phyloP scores from a whole-genome alignment of 495 filamentous ascomycete genomes.

The Pyronema domesticum region DNA sequence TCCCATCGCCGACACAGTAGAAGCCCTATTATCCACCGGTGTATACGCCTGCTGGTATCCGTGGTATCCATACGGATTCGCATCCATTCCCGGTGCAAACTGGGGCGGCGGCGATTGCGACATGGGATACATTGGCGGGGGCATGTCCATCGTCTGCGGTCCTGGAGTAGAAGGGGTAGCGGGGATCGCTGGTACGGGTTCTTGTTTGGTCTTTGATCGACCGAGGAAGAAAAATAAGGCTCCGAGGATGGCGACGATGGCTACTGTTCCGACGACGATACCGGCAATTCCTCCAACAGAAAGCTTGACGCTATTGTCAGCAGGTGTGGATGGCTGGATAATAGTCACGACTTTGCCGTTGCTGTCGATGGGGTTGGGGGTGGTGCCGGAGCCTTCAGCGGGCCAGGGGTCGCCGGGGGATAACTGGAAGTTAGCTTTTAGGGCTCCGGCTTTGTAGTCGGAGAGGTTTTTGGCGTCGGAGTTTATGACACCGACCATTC shows the following conservation, averaged over 20 bases:
- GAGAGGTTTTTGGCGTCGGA: slow-evolving; percentile 24
- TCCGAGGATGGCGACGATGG: slow-evolving; percentile 26
- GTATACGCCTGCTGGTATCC: too few relatives aligned
- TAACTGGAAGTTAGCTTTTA: slow-evolving; percentile 24
- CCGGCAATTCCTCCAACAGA: slow-evolving; percentile 32
- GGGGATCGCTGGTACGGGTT: not conserved
- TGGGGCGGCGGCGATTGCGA: too few relatives aligned
- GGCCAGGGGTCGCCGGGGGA: slow-evolving; percentile 28
- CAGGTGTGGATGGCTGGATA: slow-evolving; percentile 1
- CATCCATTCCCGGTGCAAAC: too few relatives aligned
- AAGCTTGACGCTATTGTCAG: not conserved
- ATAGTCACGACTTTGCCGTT: not conserved
- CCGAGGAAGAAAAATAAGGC: slow-evolving; percentile 31
- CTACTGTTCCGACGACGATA: slow-evolving; percentile 31
- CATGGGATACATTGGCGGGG: too few relatives aligned
- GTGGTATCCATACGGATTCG: too few relatives aligned
- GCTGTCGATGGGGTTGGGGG: slow-evolving; percentile 5
- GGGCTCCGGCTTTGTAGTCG: slow-evolving; percentile 23
- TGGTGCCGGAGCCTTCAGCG: slow-evolving; percentile 13
- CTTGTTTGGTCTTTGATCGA: slow-evolving; percentile 10
- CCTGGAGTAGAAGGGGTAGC: too few relatives aligned
- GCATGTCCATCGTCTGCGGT: too few relatives aligned
- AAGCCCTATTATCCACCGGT: too few relatives aligned
- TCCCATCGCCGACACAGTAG: too few relatives aligned
- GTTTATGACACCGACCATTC: slow-evolving; percentile 37